A percentile compares a stretch with the other conserved stretches of the same genome.
phyloP scores from a whole-genome alignment of 768 basidiomycete genomes.

The Tubosaeta sp. region DNA sequence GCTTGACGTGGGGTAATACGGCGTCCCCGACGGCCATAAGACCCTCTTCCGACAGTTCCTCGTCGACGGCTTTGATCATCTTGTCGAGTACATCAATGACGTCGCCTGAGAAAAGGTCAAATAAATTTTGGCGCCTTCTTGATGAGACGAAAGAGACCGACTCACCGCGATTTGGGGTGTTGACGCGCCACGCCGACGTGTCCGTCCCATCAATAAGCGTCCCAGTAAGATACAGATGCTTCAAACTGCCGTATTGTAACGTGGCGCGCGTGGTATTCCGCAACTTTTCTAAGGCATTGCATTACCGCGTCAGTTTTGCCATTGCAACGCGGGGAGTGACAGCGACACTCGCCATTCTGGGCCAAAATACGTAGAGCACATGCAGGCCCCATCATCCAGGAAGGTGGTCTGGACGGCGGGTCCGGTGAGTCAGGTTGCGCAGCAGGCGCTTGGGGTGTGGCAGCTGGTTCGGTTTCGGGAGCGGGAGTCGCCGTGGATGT shows the following conservation, averaged over 20 bases:
- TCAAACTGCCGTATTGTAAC: conserved; percentile 14
- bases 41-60: conserved; percentile 15
- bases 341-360: conserved; percentile 8
- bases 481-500: not conserved
- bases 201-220: conserved; percentile 11
- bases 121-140: not conserved
- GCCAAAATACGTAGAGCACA: conserved; percentile 22
- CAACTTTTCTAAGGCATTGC: conserved; percentile 5
- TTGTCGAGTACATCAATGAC: conserved; percentile 17
- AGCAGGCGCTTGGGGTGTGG: not conserved
- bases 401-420: conserved; percentile 4
- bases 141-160: not conserved
- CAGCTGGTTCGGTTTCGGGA: not conserved
- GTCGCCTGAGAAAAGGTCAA: conserved; percentile 6
- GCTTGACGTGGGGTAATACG: conserved; percentile 16
- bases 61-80: conserved; percentile 19
- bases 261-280: conserved; percentile 2
- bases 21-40: conserved; percentile 16
- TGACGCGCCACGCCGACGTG: conserved; percentile 13
- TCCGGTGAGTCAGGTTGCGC: not conserved
- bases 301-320: not conserved
- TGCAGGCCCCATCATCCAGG: conserved; percentile 24
- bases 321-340: not conserved
- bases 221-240: conserved; percentile 14
- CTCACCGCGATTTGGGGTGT: conserved; percentile 18